Base-by-base conservation (phyloP, 1,139 yeast species). In the Citeromyces siamensis region DNA sequence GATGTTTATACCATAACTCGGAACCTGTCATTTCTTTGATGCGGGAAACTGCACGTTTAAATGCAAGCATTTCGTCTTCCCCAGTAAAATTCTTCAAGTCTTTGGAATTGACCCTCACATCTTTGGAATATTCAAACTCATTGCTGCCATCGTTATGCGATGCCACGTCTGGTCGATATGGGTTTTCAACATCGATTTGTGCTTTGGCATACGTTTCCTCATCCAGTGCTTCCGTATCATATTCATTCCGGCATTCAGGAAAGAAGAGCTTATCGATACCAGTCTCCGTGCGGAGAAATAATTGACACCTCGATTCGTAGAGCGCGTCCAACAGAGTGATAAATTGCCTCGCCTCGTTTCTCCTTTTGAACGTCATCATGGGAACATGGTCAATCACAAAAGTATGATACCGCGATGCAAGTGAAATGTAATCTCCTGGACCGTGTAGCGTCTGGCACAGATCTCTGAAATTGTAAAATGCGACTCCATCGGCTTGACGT, bases 31-130 rank as follows among this genome's bases (percentile, higher is more conserved):
- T 79, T 47, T 80, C 88, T 41, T 63, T 62, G 19, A 80, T 65
- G 45, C 90, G 58, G 50, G 78, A 74, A 1, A 78, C 78, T 0
- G 88, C 86, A 44, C 88, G 55, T 44, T 74, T 75, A 48, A 71
- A 79, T 3, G 90, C 86, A 58, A 80, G 79, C 54, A 68, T 69
- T 50, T 80, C 88, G 53, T 80, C 88, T 47, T 79, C 86, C 20
- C 90, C 88, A 0, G 85, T 79, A 46, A 79, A 80, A 3, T 77
- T 77, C 14, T 62, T 60, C 10, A 67, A 51, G 36, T 74, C 64
- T 14, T 68, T 62, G 47, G 65, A 75, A 46, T 73, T 65, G 7
- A 48, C 44, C 4, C 19, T 13, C 27, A 36, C 39, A 21, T 41
- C 44, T 18, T 42, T 39, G 5, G 18, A 16, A 45, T 41, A 19